A percentile compares a stretch with the other conserved stretches of the same genome.
phyloP scores from a whole-genome alignment of 2,329 filamentous ascomycete species.

The Chalaropsis ovoidea region DNA sequence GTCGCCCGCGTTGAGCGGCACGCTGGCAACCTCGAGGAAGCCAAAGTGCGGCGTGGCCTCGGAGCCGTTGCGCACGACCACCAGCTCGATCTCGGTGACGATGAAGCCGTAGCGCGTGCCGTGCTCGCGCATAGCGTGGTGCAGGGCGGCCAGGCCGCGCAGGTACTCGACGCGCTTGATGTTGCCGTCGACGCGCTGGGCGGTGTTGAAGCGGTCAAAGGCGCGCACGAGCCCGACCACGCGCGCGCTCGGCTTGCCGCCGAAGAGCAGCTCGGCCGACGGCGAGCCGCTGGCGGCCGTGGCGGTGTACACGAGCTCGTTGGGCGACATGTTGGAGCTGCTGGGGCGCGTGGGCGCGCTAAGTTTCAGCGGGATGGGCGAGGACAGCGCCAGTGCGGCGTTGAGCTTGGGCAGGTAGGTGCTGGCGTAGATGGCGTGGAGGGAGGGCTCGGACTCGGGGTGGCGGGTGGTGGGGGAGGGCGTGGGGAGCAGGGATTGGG shows the following conservation, averaged over 20 bases:
- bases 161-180: slow-evolving; percentile 84
- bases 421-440: slow-evolving; percentile 63
- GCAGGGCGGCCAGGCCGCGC: slow-evolving; percentile 71
- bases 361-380: slow-evolving; percentile 52
- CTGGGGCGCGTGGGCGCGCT: slow-evolving; percentile 35
- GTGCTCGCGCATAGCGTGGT: slow-evolving; percentile 88
- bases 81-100: slow-evolving; percentile 88
- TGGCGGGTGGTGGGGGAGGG: slow-evolving; percentile 50
- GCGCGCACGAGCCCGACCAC: slow-evolving; percentile 80
- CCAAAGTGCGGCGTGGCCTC: slow-evolving; percentile 71
- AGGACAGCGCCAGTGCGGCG: slow-evolving; percentile 66
- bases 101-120: slow-evolving; percentile 92
- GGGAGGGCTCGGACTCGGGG: slow-evolving; percentile 66
- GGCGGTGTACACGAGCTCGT: slow-evolving; percentile 55
- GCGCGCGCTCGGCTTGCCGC: slow-evolving; percentile 43
- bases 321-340: slow-evolving; percentile 32
- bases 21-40: slow-evolving; percentile 63
- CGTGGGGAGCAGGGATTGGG: slow-evolving; percentile 49
- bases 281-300: slow-evolving; percentile 48
- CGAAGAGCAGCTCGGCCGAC: slow-evolving; percentile 45
- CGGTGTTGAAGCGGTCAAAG: slow-evolving; percentile 91
- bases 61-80: slow-evolving; percentile 72
- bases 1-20: slow-evolving; percentile 42
- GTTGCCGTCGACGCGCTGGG: slow-evolving; percentile 78
- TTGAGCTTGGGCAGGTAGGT: slow-evolving; percentile 84